Evolutionary conservation across 441 rosid species (phyloP), one percentile per base, ranked within the genome.

Genomic region (Melianthus villosus): DNA sequence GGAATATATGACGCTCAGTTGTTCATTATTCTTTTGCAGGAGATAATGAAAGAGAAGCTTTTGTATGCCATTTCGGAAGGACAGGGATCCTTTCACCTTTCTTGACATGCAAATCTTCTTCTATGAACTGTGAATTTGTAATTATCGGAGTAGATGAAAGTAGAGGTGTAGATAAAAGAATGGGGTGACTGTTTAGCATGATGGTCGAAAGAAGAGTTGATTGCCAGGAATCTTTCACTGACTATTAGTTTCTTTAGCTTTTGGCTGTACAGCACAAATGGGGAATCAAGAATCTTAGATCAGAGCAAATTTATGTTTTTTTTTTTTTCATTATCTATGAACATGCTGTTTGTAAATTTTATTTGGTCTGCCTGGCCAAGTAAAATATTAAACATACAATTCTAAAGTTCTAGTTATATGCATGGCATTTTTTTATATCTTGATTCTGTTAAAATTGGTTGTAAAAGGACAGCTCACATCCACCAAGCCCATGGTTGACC

Each of bases 11-110:
- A 20, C 6, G 2, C 23, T 20, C 23, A 20, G 2, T 20, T 20
- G 23, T 20, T 20, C 6, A 2, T 20, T n/a, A n/a, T 2, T 20
- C 2, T 38, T 45, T 33, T 71, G 63, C 86, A 91, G 98, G 98
- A 84, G 48, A 84, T 53, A 72, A 79, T 82, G 96, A 82, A 59
- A 69, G 96, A 82, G 72, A 91, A 77, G 62, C 73, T 91, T 9
- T 22, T 85, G 36, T 84, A 79, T 54, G 98, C 96, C 15, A 79
- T 91, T 62, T 82, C 73, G 1, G 98, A 91, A 68, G 98, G 98
- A 26, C 98, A 82, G 62, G 96, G 98, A 42, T 82, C 96, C 3
- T 91, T 91, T 70, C 98, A 84, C 55, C 94, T 91, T 11, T 9
- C 16, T 26, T 40, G 33, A 13, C 14, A 20, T 30, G 2, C 4